phyloP scores from a whole-genome alignment of 805 yeast genomes.

The Brettanomyces naardenensis region DNA sequence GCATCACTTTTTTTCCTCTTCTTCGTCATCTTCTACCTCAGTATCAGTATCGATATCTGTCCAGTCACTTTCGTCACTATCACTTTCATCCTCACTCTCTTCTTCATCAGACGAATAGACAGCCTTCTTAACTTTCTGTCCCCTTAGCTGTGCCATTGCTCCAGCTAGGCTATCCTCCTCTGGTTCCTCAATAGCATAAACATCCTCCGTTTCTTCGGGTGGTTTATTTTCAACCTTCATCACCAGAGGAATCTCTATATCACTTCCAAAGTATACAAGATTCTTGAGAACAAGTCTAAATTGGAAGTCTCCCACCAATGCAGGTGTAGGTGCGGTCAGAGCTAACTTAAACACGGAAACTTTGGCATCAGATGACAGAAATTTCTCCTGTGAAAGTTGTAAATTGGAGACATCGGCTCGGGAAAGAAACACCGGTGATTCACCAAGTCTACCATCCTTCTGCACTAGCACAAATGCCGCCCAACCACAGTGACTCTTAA shows the following conservation, averaged over 20 bases:
- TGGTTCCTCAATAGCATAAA: conserved; percentile 58
- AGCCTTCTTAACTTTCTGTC: conserved; percentile 43
- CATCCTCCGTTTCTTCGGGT: conserved; percentile 24
- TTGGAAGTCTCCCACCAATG: conserved; percentile 50
- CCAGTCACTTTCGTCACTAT: conserved; percentile 24
- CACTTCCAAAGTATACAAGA: conserved; percentile 75
- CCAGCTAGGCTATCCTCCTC: conserved; percentile 73
- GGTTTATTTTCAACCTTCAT: conserved; percentile 65
- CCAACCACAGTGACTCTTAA: conserved; percentile 41
- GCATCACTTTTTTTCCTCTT: conserved; percentile 10
- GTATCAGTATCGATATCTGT: conserved; percentile 59
- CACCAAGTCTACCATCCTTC: conserved; percentile 74
- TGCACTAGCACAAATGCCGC: conserved; percentile 61
- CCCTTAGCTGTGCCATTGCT: conserved; percentile 62
- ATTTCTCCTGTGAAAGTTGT: conserved; percentile 42
- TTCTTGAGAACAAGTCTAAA: conserved; percentile 68
- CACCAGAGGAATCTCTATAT: conserved; percentile 60
- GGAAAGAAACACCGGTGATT: conserved; percentile 48
- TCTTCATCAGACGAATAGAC: conserved; percentile 31
- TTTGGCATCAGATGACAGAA: conserved; percentile 33
- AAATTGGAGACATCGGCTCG: conserved; percentile 50
- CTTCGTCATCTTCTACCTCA: conserved; percentile 42
- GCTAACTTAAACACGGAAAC: conserved; percentile 74
- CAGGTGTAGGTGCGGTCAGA: conserved; percentile 72
- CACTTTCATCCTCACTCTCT: conserved; percentile 31